Conservation (phyloP, 2,329 filamentous ascomycete genomes). For the Hypoxylon rubiginosum region DNA sequence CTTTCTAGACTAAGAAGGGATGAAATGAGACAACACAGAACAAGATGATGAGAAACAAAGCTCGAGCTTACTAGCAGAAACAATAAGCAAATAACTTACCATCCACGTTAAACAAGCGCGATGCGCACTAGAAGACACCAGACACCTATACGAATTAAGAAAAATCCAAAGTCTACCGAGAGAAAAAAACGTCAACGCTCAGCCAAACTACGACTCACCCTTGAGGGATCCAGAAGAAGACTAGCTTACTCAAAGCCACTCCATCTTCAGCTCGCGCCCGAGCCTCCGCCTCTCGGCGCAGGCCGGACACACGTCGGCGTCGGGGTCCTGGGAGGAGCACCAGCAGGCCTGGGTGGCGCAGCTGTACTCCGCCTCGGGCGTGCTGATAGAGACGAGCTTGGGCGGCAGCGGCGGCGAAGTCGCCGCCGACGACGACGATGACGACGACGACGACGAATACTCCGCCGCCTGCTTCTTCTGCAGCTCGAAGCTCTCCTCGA, state of each 20-base stretch:
- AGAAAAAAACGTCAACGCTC: background rate
- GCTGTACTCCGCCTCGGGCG: slow-evolving; percentile 30
- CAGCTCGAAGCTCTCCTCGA: slow-evolving; percentile 7
- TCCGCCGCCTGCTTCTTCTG: slow-evolving; percentile 1
- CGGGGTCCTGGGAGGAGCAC: slow-evolving; percentile 16
- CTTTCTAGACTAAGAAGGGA: no score
- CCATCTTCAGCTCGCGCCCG: slow-evolving; percentile 21
- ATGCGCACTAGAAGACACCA: background rate
- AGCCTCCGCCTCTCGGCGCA: slow-evolving; percentile 28
- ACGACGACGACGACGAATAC: no score
- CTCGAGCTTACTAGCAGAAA: background rate
- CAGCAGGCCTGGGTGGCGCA: slow-evolving; percentile 44
- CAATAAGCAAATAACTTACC: slow-evolving; percentile 3
- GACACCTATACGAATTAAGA: background rate
- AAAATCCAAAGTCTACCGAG: background rate
- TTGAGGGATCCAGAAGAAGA: no score
- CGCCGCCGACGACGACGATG: background rate
- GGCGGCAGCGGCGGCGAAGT: slow-evolving; percentile 8
- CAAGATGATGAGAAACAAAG: background rate
- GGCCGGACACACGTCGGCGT: slow-evolving; percentile 18
- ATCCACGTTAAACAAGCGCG: background rate
- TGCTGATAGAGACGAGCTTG: slow-evolving; percentile 34
- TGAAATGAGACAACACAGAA: background rate
- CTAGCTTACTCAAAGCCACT: slow-evolving; percentile 40
- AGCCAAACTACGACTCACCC: background rate